Percentiles rank a stretch among this genome's conserved stretches.
phyloP scores from a whole-genome alignment of 371 early-diverging fungal genomes.

The Choanephora cucurbitarum region DNA sequence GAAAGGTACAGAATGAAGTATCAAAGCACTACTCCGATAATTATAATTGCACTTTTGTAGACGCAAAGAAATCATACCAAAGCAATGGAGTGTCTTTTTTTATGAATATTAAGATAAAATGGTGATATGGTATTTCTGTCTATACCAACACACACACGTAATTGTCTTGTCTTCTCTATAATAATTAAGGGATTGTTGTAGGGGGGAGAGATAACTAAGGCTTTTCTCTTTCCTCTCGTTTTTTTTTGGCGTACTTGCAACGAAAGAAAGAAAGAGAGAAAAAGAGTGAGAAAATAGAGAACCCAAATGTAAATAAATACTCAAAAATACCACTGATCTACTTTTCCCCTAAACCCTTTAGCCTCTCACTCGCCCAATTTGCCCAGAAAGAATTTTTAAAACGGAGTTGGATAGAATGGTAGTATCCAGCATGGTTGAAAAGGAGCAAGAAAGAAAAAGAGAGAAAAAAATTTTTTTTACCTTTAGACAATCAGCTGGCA shows the following conservation, averaged over 20 bases:
- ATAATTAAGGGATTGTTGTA: neutral
- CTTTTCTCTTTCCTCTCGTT: neutral
- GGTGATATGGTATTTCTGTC: neutral
- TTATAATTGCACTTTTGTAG: slow-evolving; percentile 35
- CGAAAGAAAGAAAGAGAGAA: neutral
- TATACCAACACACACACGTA: neutral
- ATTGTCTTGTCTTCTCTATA: neutral
- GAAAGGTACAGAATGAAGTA: slow-evolving; percentile 22
- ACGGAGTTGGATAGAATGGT: neutral
- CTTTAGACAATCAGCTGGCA: neutral
- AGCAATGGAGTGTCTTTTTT: neutral
- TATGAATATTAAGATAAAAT: neutral
- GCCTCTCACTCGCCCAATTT: no score
- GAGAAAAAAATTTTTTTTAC: neutral
- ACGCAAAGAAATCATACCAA: slow-evolving; percentile 40
- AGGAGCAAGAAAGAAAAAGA: neutral
- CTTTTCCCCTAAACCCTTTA: neutral
- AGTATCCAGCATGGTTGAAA: neutral
- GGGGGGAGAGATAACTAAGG: neutral
- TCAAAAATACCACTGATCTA: neutral
- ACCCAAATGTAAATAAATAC: neutral
- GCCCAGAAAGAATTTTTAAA: no score
- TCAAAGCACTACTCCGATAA: slow-evolving; percentile 32
- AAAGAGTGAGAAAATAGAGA: neutral
- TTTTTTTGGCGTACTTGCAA: neutral